These are phyloP conservation scores for Coniochaeta sp. DNA, from an alignment of 2,329 filamentous ascomycete genomes.

Conservation along the genomic window DNA sequence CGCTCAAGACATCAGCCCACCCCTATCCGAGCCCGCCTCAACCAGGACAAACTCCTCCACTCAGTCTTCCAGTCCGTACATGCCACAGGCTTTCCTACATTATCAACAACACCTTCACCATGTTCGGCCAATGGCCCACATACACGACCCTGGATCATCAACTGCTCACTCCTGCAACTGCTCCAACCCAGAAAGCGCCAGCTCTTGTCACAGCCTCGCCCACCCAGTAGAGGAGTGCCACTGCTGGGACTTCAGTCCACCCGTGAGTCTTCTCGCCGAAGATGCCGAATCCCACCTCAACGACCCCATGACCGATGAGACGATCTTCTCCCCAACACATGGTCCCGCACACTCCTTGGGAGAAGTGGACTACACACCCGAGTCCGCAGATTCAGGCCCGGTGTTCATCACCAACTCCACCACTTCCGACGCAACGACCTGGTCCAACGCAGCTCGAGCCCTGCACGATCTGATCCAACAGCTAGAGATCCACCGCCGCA, in stretches of 20 bases:
- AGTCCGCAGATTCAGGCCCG: neutral
- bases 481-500: neutral
- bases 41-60: neutral
- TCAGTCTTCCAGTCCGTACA: neutral
- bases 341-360: neutral
- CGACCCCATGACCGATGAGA: neutral
- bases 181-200: neutral
- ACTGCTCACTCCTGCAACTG: neutral
- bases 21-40: neutral
- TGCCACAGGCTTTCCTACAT: neutral
- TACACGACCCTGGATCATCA: neutral
- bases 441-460: neutral
- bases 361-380: neutral
- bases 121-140: no score
- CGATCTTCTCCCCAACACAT: no score
- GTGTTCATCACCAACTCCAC: neutral
- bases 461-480: neutral
- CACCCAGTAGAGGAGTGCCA: neutral
- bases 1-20: neutral
- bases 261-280: neutral
- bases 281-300: neutral
- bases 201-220: neutral
- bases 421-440: neutral
- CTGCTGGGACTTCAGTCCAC: neutral
- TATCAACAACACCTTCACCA: no score